These are phyloP conservation scores for Passiflora organensis DNA, from an alignment of 345 rosid genomes.

Conservation along the genomic window DNA sequence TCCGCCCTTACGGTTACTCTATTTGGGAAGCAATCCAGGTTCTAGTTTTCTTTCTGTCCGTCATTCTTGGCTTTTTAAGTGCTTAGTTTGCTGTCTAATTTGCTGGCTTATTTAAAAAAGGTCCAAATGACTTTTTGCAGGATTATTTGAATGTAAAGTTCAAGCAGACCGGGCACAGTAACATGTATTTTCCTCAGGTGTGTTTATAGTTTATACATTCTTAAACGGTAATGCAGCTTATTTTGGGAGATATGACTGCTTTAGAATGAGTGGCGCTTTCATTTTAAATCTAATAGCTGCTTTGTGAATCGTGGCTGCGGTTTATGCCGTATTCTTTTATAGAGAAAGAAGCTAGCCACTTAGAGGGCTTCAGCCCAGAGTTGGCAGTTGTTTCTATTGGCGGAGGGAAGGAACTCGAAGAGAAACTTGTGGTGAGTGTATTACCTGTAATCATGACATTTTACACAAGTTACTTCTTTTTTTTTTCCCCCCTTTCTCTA, in stretches of 20 bases:
- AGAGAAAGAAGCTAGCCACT: constrained; percentile 97
- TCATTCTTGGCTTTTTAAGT: background rate
- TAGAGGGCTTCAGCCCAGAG: constrained; percentile 93
- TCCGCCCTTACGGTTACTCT: constrained; percentile 89
- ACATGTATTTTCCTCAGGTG: constrained; percentile 96
- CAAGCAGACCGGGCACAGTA: constrained; percentile 94
- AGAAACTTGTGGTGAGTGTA: constrained; percentile 83
- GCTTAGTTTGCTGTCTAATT: background rate
- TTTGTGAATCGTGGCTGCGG: constrained; percentile 33
- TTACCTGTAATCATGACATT: background rate
- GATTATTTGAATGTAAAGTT: constrained; percentile 81
- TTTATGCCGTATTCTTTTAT: constrained; percentile 93
- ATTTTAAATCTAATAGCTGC: constrained; percentile 4
- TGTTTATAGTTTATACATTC: constrained; percentile 8
- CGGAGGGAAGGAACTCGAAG: constrained; percentile 93
- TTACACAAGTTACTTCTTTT: background rate
- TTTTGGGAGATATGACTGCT: too few relatives aligned
- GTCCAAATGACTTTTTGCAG: constrained; percentile 16
- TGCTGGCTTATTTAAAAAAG: too few relatives aligned
- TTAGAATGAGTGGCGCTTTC: background rate
- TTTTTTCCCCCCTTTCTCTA: too few relatives aligned
- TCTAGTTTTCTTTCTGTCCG: background rate
- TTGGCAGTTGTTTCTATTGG: constrained; percentile 84
- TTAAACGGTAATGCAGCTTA: too few relatives aligned
- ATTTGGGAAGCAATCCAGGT: constrained; percentile 99